Conservation (phyloP, 495 filamentous ascomycete genomes). For the Pyrenula aspistea region DNA sequence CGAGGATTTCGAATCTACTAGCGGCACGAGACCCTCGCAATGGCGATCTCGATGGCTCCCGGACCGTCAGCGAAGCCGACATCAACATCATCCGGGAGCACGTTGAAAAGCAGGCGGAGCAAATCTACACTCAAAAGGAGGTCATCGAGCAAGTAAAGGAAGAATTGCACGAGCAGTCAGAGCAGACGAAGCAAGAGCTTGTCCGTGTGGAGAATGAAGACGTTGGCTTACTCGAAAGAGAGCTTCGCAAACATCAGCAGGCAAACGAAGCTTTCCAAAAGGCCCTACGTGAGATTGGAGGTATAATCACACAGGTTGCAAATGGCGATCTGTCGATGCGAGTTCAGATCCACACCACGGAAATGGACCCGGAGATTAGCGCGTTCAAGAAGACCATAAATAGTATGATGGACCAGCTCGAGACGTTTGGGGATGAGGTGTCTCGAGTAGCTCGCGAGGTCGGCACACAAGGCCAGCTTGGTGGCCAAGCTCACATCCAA, state of each 20-base stretch:
- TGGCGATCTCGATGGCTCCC: neutral
- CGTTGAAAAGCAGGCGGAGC: conserved; percentile 66
- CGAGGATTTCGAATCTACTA: conserved; percentile 12
- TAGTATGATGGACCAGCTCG: conserved; percentile 97
- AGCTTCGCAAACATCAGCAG: conserved; percentile 91
- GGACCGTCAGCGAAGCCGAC: conserved; percentile 52
- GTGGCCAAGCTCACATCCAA: conserved; percentile 87
- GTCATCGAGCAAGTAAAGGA: conserved; percentile 60
- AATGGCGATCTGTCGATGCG: conserved; percentile 96
- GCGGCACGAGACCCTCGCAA: conserved; percentile 1
- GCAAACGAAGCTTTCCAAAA: conserved; percentile 99
- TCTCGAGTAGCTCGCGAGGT: conserved; percentile 94
- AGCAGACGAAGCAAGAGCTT: conserved; percentile 42
- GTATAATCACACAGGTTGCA: conserved; percentile 90
- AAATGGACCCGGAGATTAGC: conserved; percentile 99
- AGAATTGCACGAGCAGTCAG: conserved; percentile 48
- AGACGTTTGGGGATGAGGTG: conserved; percentile 94
- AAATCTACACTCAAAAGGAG: conserved; percentile 61
- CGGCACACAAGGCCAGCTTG: conserved; percentile 93
- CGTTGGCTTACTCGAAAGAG: conserved; percentile 65
- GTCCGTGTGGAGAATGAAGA: conserved; percentile 51
- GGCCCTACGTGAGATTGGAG: conserved; percentile 89
- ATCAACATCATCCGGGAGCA: conserved; percentile 61
- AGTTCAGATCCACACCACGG: conserved; percentile 86
- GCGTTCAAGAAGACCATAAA: conserved; percentile 96